phyloP scores from a whole-genome alignment of 2,329 filamentous ascomycete genomes.

The Cadophora sp. region DNA sequence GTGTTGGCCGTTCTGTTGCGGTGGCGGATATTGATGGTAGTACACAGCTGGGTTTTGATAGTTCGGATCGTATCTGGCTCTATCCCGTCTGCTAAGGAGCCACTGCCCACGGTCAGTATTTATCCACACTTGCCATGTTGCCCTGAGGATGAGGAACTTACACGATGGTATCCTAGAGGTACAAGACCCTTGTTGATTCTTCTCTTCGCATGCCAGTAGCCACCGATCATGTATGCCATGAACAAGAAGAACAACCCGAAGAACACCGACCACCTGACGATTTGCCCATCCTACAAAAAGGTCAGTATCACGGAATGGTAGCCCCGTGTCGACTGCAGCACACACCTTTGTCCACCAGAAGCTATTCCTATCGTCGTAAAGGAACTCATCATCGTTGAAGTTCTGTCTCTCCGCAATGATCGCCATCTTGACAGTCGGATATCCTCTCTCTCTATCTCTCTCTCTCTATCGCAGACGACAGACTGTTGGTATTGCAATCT shows the following conservation, averaged over 20 bases:
- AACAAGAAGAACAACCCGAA: constrained; percentile 64
- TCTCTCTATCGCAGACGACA: background rate
- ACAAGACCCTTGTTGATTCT: constrained; percentile 69
- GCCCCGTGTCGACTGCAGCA: background rate
- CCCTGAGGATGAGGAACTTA: constrained; percentile 49
- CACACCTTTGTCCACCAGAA: constrained; percentile 51
- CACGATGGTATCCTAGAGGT: constrained; percentile 74
- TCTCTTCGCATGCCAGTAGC: constrained; percentile 72
- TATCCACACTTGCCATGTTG: constrained; percentile 8
- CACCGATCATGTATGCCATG: constrained; percentile 67
- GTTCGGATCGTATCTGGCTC: constrained; percentile 47
- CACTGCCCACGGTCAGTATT: constrained; percentile 38
- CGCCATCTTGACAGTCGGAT: constrained; percentile 22
- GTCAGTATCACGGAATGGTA: background rate
- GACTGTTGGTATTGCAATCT: background rate
- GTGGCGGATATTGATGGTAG: constrained; percentile 49
- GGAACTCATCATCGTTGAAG: constrained; percentile 21
- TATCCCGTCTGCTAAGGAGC: constrained; percentile 41
- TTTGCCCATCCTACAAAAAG: constrained; percentile 40
- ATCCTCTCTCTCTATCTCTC: background rate
- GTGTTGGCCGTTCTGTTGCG: constrained; percentile 42
- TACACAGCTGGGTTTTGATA: constrained; percentile 53
- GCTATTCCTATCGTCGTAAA: constrained; percentile 41
- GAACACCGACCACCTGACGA: constrained; percentile 75
- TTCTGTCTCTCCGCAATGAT: constrained; percentile 27